Conservation (phyloP, 2,329 filamentous ascomycete species). For the Allantophomopsis cytisporea region DNA sequence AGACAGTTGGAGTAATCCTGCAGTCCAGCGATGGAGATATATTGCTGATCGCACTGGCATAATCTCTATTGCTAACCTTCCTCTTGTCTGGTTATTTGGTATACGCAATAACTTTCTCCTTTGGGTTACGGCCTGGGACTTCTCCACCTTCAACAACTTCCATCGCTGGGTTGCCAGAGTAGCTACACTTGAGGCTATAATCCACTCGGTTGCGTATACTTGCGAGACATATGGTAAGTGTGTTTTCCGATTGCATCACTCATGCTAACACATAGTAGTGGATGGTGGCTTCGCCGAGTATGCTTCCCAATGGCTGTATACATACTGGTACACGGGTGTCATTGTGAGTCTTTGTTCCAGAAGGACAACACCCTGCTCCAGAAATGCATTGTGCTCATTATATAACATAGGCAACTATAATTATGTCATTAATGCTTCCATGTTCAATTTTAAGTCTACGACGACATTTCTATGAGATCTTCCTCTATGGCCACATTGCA, state of each 20-base stretch:
- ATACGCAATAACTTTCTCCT: slow-evolving; percentile 53
- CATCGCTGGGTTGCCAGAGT: slow-evolving; percentile 54
- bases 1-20: slow-evolving; percentile 13
- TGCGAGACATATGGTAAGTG: slow-evolving; percentile 20
- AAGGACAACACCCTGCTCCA: slow-evolving; percentile 29
- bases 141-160: slow-evolving; percentile 51
- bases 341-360: slow-evolving; percentile 26
- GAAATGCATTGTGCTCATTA: not conserved
- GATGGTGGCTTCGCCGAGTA: slow-evolving; percentile 9
- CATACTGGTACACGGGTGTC: slow-evolving; percentile 25
- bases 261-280: slow-evolving; percentile 20
- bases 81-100: slow-evolving; percentile 52
- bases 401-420: slow-evolving; percentile 15
- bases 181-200: slow-evolving; percentile 44
- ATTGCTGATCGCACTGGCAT: slow-evolving; percentile 50
- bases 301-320: too few relatives aligned
- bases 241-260: not conserved
- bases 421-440: slow-evolving; percentile 25
- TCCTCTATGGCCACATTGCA: slow-evolving; percentile 34
- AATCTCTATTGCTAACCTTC: slow-evolving; percentile 49
- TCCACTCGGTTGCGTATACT: slow-evolving; percentile 48
- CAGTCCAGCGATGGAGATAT: slow-evolving; percentile 32
- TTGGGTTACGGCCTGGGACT: slow-evolving; percentile 57
- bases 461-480: slow-evolving; percentile 30
- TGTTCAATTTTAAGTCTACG: slow-evolving; percentile 25